Evolutionary conservation across 164 flowering plant genomes (phyloP).

Genomic region (Tetracentron sinense): DNA sequence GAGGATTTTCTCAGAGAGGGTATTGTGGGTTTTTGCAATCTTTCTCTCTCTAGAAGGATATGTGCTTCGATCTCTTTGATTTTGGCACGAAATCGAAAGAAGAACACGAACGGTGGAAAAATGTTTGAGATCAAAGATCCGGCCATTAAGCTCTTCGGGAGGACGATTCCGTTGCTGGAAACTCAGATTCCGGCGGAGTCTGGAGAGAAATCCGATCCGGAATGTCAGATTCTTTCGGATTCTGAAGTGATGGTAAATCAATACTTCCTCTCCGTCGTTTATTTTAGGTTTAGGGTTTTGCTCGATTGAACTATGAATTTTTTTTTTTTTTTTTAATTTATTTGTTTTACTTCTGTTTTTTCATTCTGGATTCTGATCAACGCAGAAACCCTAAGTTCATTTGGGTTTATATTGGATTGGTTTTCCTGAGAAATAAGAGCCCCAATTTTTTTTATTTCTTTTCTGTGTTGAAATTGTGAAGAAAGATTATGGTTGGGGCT

Average conservation of each 20-base stretch:
- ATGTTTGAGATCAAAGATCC: constrained; percentile 32
- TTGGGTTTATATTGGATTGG: no score
- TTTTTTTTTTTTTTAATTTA: no score
- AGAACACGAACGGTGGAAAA: constrained; percentile 10
- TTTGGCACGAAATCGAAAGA: not conserved
- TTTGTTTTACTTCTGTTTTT: not conserved
- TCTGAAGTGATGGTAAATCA: constrained; percentile 2
- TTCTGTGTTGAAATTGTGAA: not conserved
- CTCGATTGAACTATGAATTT: not conserved
- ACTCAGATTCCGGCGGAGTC: constrained; percentile 18
- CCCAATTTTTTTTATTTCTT: not conserved
- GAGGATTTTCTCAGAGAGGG: constrained; percentile 1
- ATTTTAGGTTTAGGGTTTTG: not conserved
- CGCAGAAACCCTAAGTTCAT: not conserved
- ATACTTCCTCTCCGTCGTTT: not conserved
- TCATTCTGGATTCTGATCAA: not conserved
- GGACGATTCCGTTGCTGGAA: constrained; percentile 35
- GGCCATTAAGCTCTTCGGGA: constrained; percentile 52
- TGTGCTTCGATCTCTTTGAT: constrained; percentile 3
- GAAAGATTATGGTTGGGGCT: not conserved
- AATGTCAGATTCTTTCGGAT: not conserved
- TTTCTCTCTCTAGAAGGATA: not conserved
- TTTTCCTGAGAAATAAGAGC: not conserved
- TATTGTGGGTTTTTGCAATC: constrained; percentile 15
- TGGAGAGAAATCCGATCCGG: constrained; percentile 9